A percentile compares a stretch with the other conserved stretches of the same genome.
Conservation (phyloP, 176 grass and related monocot species). For the Microstegium vimineum region DNA sequence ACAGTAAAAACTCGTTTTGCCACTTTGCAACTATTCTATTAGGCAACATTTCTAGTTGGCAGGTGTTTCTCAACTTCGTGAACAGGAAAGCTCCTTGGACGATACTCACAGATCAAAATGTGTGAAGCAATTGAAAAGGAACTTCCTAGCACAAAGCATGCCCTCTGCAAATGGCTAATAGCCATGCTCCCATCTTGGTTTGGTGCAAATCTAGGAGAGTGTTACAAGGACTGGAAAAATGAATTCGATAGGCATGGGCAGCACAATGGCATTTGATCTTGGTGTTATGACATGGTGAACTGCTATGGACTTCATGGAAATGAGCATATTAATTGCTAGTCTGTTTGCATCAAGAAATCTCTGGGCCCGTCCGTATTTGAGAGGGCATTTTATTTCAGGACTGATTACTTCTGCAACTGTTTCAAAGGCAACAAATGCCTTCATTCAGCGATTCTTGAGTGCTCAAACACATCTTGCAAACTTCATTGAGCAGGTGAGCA, state of each 20-base stretch:
- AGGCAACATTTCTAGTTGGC: constrained; percentile 24
- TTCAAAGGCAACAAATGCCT: constrained; percentile 55
- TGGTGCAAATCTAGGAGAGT: constrained; percentile 45
- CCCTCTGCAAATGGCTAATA: constrained; percentile 50
- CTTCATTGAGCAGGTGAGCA: constrained; percentile 59
- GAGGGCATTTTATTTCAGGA: constrained; percentile 50
- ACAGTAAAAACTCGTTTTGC: neutral
- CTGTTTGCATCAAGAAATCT: constrained; percentile 44
- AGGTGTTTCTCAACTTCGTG: constrained; percentile 87
- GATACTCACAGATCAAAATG: constrained; percentile 61
- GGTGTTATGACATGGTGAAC: constrained; percentile 64
- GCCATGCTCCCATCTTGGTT: constrained; percentile 64
- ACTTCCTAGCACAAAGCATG: constrained; percentile 68
- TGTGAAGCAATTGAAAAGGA: constrained; percentile 60
- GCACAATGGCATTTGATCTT: constrained; percentile 44
- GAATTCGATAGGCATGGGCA: constrained; percentile 61
- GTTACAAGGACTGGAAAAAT: constrained; percentile 49
- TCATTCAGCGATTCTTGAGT: constrained; percentile 60
- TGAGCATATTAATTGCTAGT: constrained; percentile 45
- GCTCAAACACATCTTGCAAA: constrained; percentile 45
- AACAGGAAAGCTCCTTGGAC: constrained; percentile 67
- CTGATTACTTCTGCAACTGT: constrained; percentile 22
- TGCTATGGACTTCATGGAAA: constrained; percentile 56
- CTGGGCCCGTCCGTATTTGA: constrained; percentile 64
- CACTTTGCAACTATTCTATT: neutral